Evolutionary conservation across 2,329 filamentous ascomycete species (phyloP).

Genomic region (Sphaerulina populicola): DNA sequence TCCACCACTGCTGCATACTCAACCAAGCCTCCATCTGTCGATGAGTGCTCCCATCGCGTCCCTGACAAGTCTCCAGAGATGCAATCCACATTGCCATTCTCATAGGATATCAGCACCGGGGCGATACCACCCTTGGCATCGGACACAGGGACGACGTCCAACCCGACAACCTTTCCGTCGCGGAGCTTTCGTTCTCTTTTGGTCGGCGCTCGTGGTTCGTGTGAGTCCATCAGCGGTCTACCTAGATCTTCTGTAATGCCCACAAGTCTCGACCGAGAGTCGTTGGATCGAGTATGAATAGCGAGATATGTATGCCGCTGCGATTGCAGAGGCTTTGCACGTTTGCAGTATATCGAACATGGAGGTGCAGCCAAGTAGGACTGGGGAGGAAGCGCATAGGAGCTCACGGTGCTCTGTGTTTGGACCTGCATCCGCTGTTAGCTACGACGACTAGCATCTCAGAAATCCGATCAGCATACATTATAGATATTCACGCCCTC

Average conservation of each 20-base stretch:
- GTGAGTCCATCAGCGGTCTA: conserved; percentile 15
- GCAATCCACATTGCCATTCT: conserved; percentile 27
- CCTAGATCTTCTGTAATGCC: conserved; percentile 46
- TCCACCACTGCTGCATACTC: conserved; percentile 27
- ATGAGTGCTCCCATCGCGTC: conserved; percentile 24
- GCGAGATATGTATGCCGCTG: conserved; percentile 52
- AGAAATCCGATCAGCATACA: conserved; percentile 34
- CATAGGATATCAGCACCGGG: conserved; percentile 26
- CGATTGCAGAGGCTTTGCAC: conserved; percentile 36
- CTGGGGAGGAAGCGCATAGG: conserved; percentile 54
- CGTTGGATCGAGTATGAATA: conserved; percentile 39
- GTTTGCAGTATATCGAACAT: conserved; percentile 50
- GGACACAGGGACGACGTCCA: conserved; percentile 19
- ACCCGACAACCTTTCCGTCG: conserved; percentile 23
- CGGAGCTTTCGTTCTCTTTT: conserved; percentile 28
- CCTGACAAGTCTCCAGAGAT: conserved; percentile 25
- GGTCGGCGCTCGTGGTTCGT: conserved; percentile 27
- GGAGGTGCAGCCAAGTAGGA: conserved; percentile 50
- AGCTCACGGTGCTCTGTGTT: conserved; percentile 52
- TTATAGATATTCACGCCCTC: conserved; percentile 57
- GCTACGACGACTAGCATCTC: not conserved
- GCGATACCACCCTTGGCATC: not conserved
- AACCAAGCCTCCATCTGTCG: conserved; percentile 14
- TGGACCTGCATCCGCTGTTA: conserved; percentile 43
- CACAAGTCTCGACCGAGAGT: conserved; percentile 45